Base-by-base conservation (phyloP, 2,329 filamentous ascomycete genomes). In the Phyllosticta citrichinensis region DNA sequence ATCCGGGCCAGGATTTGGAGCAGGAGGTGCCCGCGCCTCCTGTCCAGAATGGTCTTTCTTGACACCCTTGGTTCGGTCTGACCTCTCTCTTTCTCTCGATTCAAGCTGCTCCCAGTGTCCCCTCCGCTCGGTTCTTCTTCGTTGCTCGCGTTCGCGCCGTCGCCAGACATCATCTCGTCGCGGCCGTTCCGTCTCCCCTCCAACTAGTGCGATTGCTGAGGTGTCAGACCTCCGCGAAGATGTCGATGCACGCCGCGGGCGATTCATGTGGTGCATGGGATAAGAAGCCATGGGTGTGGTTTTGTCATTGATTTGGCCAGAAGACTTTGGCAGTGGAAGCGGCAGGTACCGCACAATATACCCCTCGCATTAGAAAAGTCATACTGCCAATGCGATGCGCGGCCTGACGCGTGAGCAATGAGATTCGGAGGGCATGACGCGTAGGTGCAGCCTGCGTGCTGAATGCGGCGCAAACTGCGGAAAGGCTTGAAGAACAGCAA, bases 41-140 rank as follows among this genome's bases (percentile, higher is more conserved):
- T 17, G 33, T 40, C 33, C 33, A 12, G 5, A 40, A 40, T 17
- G 2, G 6, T 40, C 33, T 1, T 5, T 17, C 14, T 17, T 40
- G 11, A 3, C 2, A 40, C 33, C 33, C 1, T 11, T 40, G 11
- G 14, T 40, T 11, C 11, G 33, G 2, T n/a, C 20, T 10, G 63
- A 63, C 17, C 67, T 64, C 52, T 59, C 60, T 17, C 11, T 40
- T 40, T 40, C 33, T 40, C 33, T 40, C 14, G 33, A 40, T 5
- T 40, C 33, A 17, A 40, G 33, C 33, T 40, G 33, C 33, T 40
- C 33, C 33, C 33, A 40, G 12, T 40, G 11, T 40, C 33, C 11
- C 12, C 33, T 40, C 11, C 11, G 33, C 33, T 40, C 33, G 5
- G 33, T 17, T 17, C 8, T 40, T 17, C 33, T 40, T 5, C 5